Base-by-base conservation (phyloP, 2,329 filamentous ascomycete species). In the Penicillium aurantiogriseum region DNA sequence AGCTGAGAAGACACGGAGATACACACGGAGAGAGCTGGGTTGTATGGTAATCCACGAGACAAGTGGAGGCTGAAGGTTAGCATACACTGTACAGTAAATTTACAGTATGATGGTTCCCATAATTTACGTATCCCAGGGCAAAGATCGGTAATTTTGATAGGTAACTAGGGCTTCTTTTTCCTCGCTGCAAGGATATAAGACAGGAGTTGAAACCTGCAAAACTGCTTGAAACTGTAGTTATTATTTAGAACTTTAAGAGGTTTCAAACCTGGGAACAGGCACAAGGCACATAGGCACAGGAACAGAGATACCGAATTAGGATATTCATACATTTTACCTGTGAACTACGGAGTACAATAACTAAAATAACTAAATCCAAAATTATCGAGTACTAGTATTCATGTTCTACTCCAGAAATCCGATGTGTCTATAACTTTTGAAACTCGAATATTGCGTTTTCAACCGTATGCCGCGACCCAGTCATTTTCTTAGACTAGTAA, bases 1-100 rank as follows among this genome's bases (percentile, higher is more conserved):
- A 43, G 51, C 60, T 66, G 63, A 66, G 64, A 66, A 67, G 60
- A 67, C 60, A 68, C 66, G 59, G 63, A 69, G 65, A 69, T 59
- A 65, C 65, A 39, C 40, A 29, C 25, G 47, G 35, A 46, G 56
- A 56, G 51, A 63, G 62, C 59, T 60, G 42, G 42, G 63, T 58
- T 65, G 65, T 66, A 62, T 59, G 64, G 64, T 67, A 66, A 56
- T 55, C 39, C 31, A 51, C 53, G 39, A 51, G 61, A 64, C 58
- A 61, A 60, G 64, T 64, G 63, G 64, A 67, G 64, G 64, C 63
- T 66, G 64, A 65, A 60, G 54, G 45, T 47, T 47, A 47, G 19
- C 43, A 11, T 47, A 46, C 15, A 38, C 15, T 15, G 23, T 54
- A 54, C 25, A 21, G 54, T 44, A 55, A 55, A 35, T 55, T 54